Evolutionary conservation across 495 filamentous ascomycete genomes (phyloP), one percentile per base, ranked within the genome.

Genomic region (Aspergillus affinis): DNA sequence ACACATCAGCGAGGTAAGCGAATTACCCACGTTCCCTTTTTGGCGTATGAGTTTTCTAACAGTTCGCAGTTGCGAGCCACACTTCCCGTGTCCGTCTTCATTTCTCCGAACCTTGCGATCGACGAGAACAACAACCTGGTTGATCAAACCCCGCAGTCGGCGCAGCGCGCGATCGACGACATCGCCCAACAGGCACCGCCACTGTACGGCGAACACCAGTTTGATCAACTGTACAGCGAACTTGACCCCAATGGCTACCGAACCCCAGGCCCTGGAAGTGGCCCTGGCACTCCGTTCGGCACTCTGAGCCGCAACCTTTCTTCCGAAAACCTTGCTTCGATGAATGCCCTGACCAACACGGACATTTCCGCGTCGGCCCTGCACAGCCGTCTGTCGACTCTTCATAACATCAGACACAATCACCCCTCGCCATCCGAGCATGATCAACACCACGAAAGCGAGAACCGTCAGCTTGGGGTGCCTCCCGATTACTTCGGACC

Each of bases 161-260:
- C 72, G 56, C 65, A 75, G 55, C 57, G 67, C 48, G 71, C 75
- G 4, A 64, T 69, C 13, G 67, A 75, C 19, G 73, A 78, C 19
- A 61, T 78, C 4, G 71, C 80, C 13, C 80, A 88, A 60, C 73
- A 77, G 50, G 90, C 92, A 13, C 94, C 94, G 32, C 94, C 94
- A 0, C 80, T 89, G 32, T 98, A 98, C 68, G 90, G 89, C 50
- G 84, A 91, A 62, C 93, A 97, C 73, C 80, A 84, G 18, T 82
- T 96, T 47, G 94, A 98, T 75, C 88, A 91, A 66, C 75, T 97
- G 4, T 98, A 94, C 72, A 88, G 90, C 60, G 90, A 93, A 57
- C 78, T 96, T 50, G 90, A 95, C 70, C 79, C 82, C 17, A 86
- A 74, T 44, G 89, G 88, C 30, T 88, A 91, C 64, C 84, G 90